Evolutionary conservation across 108 stramenopile species (phyloP), one percentile per base, ranked within the genome.

Genomic region (Conticribra weissflogii): DNA sequence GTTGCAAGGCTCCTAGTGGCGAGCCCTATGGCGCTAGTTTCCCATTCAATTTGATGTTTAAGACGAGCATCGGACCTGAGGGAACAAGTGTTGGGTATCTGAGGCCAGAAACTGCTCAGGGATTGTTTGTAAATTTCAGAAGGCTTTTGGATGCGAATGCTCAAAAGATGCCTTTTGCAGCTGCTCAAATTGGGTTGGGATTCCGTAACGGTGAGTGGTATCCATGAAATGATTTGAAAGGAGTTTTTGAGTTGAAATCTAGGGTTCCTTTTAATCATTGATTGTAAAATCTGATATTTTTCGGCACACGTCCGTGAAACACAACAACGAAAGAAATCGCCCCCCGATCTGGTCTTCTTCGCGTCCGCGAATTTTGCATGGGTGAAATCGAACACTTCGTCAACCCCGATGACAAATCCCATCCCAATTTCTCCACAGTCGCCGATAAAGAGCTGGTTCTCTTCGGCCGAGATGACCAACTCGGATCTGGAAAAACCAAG

Each of bases 21-120:
- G 86, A 97, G 66, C 54, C 89, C 17, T 97, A 95, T 61, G 86
- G 90, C 59, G 85, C 89, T 49, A 95, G 97, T 28, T 99, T 98
- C 67, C 97, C 99, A 5, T 99, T 99, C 91, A 99, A 99, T 85
- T 86, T 99, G 57, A 99, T 99, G 99, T 99, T 99, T 84, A 94
- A 97, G 85, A 99, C 98, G 33, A 94, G 91, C 49, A 99, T 99
- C 65, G 99, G 99, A 28, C 99, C 99, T 14, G 97, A 97, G 82
- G 99, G 99, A 21, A 96, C 96, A 17, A 34, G 84, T 28, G 96
- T 95, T 34, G 99, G 98, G 31, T 99, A 92, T 83, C 86, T 99
- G 84, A 89, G 99, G 23, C 99, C 99, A 2, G 99, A 99, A 84
- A 99, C 99, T 5, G 99, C 99, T 4, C 97, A 98, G 83, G 96